Percentiles rank a stretch among this genome's conserved stretches.
phyloP scores from a whole-genome alignment of 2,329 filamentous ascomycete genomes.

The Mariannaea sp. region DNA sequence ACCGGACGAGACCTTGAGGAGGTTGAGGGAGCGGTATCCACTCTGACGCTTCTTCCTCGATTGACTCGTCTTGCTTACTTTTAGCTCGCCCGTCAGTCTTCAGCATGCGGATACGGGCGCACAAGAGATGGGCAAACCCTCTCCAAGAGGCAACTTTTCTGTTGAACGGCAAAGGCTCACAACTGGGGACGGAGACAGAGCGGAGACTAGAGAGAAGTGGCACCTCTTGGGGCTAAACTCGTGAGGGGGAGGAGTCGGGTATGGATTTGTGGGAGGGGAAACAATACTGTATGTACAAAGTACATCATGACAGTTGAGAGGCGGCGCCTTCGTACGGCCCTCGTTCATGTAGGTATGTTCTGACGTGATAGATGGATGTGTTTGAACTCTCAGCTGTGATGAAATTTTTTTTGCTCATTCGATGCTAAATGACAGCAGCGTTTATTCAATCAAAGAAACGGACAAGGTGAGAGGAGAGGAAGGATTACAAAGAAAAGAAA shows the following conservation, averaged over 20 bases:
- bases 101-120: conserved; percentile 6
- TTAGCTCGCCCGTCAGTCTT: too few relatives aligned
- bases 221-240: conserved; percentile 12
- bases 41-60: conserved; percentile 10
- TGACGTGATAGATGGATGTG: conserved; percentile 19
- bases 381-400: background rate
- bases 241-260: conserved; percentile 16
- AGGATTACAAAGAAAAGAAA: too few relatives aligned
- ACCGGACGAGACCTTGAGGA: conserved; percentile 1
- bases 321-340: background rate
- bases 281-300: conserved; percentile 1
- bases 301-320: background rate
- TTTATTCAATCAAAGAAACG: conserved; percentile 5
- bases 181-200: conserved; percentile 12
- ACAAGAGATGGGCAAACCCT: conserved; percentile 1
- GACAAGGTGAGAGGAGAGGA: too few relatives aligned
- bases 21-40: background rate
- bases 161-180: conserved; percentile 7
- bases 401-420: background rate
- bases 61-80: conserved; percentile 1
- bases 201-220: conserved; percentile 13
- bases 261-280: conserved; percentile 2
- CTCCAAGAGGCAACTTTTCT: conserved; percentile 5
- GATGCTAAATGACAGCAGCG: background rate
- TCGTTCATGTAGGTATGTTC: conserved; percentile 5